Percentiles rank a stretch among this genome's conserved stretches.
Evolutionary conservation across 768 basidiomycete species (phyloP).

Genomic region (Tulasnella sp.): DNA sequence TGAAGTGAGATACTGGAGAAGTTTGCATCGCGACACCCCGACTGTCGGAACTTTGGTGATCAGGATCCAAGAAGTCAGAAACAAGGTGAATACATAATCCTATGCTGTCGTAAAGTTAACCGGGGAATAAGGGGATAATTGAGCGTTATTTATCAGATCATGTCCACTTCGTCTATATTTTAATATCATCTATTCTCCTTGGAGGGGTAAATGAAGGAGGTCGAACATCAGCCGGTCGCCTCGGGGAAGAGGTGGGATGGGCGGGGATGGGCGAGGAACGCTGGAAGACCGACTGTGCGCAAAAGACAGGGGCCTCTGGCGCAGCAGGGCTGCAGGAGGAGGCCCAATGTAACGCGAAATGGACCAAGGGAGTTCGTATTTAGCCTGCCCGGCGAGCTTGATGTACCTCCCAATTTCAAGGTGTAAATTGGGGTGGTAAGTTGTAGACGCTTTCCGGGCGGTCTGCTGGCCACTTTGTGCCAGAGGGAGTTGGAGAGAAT

Average conservation of each 20-base stretch:
- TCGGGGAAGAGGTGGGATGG: neutral
- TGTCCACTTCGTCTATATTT: too few relatives aligned
- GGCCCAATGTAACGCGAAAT: slow-evolving; percentile 65
- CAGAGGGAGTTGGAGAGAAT: too few relatives aligned
- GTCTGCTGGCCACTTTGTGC: slow-evolving; percentile 58
- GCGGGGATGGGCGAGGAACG: neutral
- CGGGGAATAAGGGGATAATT: too few relatives aligned
- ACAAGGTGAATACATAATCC: too few relatives aligned
- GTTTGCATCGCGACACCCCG: too few relatives aligned
- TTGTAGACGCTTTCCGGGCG: slow-evolving; percentile 84
- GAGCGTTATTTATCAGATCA: too few relatives aligned
- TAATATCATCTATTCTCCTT: neutral
- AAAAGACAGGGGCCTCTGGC: neutral
- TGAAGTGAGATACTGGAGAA: too few relatives aligned
- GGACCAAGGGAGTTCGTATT: slow-evolving; percentile 70
- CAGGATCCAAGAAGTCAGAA: too few relatives aligned
- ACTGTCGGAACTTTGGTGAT: too few relatives aligned
- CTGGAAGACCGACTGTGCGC: neutral
- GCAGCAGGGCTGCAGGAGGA: slow-evolving; percentile 40
- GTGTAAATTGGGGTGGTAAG: slow-evolving; percentile 89
- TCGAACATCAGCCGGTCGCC: too few relatives aligned
- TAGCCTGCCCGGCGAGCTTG: slow-evolving; percentile 46
- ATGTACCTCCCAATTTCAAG: slow-evolving; percentile 88
- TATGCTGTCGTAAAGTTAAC: too few relatives aligned
- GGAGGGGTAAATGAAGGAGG: neutral